Conservation (phyloP, 495 filamentous ascomycete genomes). For the Penicillium odoratum region DNA sequence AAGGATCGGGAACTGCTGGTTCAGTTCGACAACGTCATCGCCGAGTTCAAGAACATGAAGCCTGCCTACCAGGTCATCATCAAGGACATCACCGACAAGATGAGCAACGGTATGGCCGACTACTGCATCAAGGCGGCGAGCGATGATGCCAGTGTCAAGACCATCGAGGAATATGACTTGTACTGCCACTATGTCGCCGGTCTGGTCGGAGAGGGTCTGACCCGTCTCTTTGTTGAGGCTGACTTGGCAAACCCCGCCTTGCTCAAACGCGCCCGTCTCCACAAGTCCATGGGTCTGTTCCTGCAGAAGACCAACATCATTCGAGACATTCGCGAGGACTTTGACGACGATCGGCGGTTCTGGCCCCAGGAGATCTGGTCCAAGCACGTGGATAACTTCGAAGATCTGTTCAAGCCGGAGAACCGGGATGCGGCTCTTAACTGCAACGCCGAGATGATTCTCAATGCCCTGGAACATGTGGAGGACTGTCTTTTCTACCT, state of each 20-base stretch:
- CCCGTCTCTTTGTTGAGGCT: constrained; percentile 85
- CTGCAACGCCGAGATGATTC: constrained; percentile 92
- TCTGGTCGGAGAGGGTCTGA: constrained; percentile 89
- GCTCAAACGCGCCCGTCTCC: constrained; percentile 71
- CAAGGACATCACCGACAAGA: constrained; percentile 89
- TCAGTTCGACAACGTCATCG: constrained; percentile 82
- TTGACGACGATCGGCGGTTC: constrained; percentile 81
- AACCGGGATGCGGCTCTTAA: constrained; percentile 78
- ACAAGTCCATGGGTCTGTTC: constrained; percentile 96
- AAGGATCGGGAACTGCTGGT: constrained; percentile 92
- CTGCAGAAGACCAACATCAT: constrained; percentile 99
- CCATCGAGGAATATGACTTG: constrained; percentile 83
- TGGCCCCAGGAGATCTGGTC: constrained; percentile 96
- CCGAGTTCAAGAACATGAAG: constrained; percentile 88
- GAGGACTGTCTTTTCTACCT: constrained; percentile 97
- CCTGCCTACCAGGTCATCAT: constrained; percentile 81
- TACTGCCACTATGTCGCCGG: constrained; percentile 99
- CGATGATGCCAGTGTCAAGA: constrained; percentile 76
- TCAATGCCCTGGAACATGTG: constrained; percentile 81
- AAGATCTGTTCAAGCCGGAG: constrained; percentile 83
- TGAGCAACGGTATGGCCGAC: constrained; percentile 99
- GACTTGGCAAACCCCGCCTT: constrained; percentile 84
- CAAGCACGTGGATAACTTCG: constrained; percentile 86
- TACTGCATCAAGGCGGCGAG: constrained; percentile 80
- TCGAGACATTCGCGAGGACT: constrained; percentile 88